phyloP scores from a whole-genome alignment of 495 filamentous ascomycete genomes.

The Aspergillus nanangensis region DNA sequence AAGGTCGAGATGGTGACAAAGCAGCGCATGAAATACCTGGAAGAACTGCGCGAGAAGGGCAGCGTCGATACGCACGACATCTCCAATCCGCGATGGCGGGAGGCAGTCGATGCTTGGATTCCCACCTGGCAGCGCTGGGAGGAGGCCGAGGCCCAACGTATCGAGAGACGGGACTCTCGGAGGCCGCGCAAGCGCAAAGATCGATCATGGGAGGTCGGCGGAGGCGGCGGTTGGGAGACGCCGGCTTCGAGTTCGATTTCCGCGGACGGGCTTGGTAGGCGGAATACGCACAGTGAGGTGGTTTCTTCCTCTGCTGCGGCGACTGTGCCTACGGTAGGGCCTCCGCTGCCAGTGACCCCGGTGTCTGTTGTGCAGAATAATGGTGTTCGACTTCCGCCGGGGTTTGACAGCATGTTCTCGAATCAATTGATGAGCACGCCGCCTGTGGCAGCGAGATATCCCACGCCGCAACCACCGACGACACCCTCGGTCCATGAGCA shows the following conservation, averaged over 20 bases:
- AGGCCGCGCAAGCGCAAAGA: slow-evolving; percentile 33
- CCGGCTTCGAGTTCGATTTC: slow-evolving; percentile 4
- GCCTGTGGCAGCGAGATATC: slow-evolving; percentile 1
- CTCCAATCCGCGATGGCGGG: slow-evolving; percentile 39
- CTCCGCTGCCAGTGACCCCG: slow-evolving; percentile 4
- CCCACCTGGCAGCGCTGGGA: slow-evolving; percentile 43
- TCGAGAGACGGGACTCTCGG: slow-evolving; percentile 39
- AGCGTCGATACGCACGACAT: slow-evolving; percentile 22
- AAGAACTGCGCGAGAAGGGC: slow-evolving; percentile 30
- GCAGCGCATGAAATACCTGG: slow-evolving; percentile 38
- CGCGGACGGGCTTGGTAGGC: background rate
- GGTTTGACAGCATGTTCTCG: slow-evolving; percentile 37
- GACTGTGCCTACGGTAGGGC: background rate
- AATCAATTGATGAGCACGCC: slow-evolving; percentile 5
- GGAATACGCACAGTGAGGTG: background rate
- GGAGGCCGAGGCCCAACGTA: slow-evolving; percentile 32
- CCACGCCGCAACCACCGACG: background rate
- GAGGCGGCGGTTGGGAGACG: slow-evolving; percentile 5
- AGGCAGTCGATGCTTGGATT: slow-evolving; percentile 38
- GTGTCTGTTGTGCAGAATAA: background rate
- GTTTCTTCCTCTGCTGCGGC: background rate
- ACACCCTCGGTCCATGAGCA: background rate
- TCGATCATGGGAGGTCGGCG: slow-evolving; percentile 12
- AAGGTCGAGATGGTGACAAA: slow-evolving; percentile 44
- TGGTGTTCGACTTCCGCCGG: slow-evolving; percentile 29